Percentiles rank a stretch among this genome's conserved stretches.
These are phyloP conservation scores for Penicillium goetzii DNA, from an alignment of 495 filamentous ascomycete genomes.

Conservation along the genomic window DNA sequence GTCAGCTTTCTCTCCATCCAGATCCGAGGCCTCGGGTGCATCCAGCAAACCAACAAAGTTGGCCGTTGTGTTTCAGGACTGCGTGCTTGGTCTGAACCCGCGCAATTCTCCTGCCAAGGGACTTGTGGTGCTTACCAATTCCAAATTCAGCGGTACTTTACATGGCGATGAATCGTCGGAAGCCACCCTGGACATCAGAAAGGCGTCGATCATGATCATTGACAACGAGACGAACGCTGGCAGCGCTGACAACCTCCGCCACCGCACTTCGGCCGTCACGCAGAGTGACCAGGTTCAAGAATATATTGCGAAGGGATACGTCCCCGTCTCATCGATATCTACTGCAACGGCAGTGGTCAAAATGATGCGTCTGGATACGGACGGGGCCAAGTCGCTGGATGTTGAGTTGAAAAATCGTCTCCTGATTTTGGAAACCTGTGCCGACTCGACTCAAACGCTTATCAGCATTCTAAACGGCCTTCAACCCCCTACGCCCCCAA, in stretches of 20 bases:
- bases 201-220: constrained; percentile 79
- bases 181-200: constrained; percentile 69
- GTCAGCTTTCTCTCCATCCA: constrained; percentile 24
- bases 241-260: constrained; percentile 44
- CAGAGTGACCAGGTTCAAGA: constrained; percentile 65
- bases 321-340: constrained; percentile 82
- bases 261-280: constrained; percentile 49
- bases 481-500: constrained; percentile 79
- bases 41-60: constrained; percentile 63
- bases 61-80: constrained; percentile 76
- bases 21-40: constrained; percentile 19
- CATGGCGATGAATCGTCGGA: constrained; percentile 63
- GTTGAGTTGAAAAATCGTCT: constrained; percentile 83
- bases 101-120: constrained; percentile 72
- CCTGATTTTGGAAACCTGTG: constrained; percentile 89
- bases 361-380: constrained; percentile 51
- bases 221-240: constrained; percentile 69
- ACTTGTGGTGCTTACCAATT: constrained; percentile 75
- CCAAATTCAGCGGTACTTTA: constrained; percentile 64
- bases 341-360: constrained; percentile 69
- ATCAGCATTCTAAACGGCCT: constrained; percentile 79
- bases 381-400: constrained; percentile 68
- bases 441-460: constrained; percentile 95
- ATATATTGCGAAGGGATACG: constrained; percentile 74
- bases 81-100: constrained; percentile 84